These are phyloP conservation scores for Trebouxia sp. DNA, from an alignment of 139 green algal species.

Conservation along the genomic window DNA sequence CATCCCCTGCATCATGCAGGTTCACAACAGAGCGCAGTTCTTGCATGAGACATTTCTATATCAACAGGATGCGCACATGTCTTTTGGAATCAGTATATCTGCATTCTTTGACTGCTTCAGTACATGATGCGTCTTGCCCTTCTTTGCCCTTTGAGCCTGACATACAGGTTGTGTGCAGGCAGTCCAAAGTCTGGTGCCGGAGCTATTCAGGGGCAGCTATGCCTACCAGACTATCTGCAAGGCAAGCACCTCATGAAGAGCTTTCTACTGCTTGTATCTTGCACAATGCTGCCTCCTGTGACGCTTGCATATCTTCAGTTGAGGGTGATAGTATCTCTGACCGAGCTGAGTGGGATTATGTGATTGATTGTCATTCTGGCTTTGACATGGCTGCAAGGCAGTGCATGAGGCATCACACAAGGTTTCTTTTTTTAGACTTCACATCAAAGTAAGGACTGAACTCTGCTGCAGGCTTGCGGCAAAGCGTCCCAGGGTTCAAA, in stretches of 20 bases:
- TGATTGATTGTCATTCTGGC: not conserved
- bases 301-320: not conserved
- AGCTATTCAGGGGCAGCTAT: conserved; percentile 68
- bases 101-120: too few species aligned
- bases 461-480: conserved; percentile 51
- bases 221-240: conserved; percentile 76
- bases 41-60: not conserved
- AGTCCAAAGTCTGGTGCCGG: conserved; percentile 45
- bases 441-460: too few species aligned
- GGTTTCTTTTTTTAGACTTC: too few species aligned
- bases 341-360: not conserved
- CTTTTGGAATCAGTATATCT: not conserved
- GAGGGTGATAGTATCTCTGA: too few species aligned
- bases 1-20: too few species aligned
- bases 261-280: not conserved
- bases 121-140: too few species aligned
- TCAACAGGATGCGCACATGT: not conserved
- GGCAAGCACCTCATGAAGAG: not conserved
- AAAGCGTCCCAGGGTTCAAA: conserved; percentile 46
- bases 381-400: too few species aligned
- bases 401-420: too few species aligned
- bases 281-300: not conserved
- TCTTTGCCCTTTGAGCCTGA: too few species aligned
- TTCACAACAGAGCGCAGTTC: too few species aligned
- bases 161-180: too few species aligned